Conservation (phyloP, 2,329 filamentous ascomycete genomes). For the Davidsoniella australis region DNA sequence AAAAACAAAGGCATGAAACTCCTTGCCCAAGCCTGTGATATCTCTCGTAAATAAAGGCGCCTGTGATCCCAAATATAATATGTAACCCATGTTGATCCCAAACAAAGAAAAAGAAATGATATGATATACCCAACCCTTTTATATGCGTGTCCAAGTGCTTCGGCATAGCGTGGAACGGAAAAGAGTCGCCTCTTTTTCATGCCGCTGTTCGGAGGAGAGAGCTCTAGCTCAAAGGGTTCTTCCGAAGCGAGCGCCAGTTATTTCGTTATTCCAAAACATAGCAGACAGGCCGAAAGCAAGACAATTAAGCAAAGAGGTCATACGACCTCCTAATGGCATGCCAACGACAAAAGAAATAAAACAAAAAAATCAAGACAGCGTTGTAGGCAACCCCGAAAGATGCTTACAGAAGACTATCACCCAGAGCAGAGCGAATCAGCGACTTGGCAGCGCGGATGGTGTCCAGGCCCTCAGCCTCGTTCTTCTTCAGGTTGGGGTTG, state of each 20-base stretch:
- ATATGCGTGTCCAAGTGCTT: constrained; percentile 12
- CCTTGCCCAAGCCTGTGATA: too few species aligned
- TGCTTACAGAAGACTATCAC: constrained; percentile 64
- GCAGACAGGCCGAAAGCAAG: constrained; percentile 10
- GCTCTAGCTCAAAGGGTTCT: not conserved
- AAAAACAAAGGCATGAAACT: not conserved
- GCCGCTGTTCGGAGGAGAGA: not conserved
- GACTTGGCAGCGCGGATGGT: constrained; percentile 84
- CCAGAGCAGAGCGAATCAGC: constrained; percentile 76
- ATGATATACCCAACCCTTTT: constrained; percentile 9
- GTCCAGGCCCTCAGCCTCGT: constrained; percentile 47
- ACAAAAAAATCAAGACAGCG: not conserved
- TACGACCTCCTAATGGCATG: not conserved
- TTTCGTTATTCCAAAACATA: constrained; percentile 11
- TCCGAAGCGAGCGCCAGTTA: constrained; percentile 6
- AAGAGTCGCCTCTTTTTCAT: constrained; percentile 12
- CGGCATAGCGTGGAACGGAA: constrained; percentile 13
- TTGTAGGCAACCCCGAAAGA: not conserved
- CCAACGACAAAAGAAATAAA: not conserved
- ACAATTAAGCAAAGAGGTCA: not conserved
- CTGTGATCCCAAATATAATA: not conserved
- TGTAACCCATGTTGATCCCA: not conserved
- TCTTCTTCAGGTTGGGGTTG: constrained; percentile 52
- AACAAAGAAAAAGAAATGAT: constrained; percentile 7
- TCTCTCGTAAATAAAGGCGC: too few species aligned